Base-by-base conservation (phyloP, 2,329 filamentous ascomycete species). In the Phyllosticta paracitricarpa region DNA sequence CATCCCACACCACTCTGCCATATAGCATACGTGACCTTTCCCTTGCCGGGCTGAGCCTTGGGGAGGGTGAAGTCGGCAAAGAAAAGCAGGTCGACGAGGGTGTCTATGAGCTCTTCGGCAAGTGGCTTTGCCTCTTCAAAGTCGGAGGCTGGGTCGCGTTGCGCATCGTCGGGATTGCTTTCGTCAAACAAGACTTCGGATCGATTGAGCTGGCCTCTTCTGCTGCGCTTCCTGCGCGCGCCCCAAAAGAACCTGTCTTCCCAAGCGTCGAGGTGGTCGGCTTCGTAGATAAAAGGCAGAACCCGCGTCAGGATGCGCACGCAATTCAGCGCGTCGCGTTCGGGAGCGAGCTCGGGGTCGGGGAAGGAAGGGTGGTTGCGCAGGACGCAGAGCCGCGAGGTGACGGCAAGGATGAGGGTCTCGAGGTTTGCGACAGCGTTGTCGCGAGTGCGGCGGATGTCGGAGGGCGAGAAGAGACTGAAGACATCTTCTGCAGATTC, bases 1-100 rank as follows among this genome's bases (percentile, higher is more conserved):
- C 93, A 97, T 14, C 94, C 94, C 30, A 99, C 93, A 56, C 94
- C 94, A 70, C 90, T 97, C 77, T 97, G 91, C 94, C 94, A 99
- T 71, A 99, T 97, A 59, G 91, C 88, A 75, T 94, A 96, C 7
- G 88, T 89, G 61, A 97, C 89, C 72, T 94, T 95, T 64, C 83
- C 82, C 70, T 88, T 91, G 59, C 84, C 84, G 61, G 85, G 81
- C 14, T 85, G 81, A 52, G 89, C 83, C 62, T 81, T 84, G 9
- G 93, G 89, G 17, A 97, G 82, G 0, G 93, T 96, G 69, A 99
- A 88, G 61, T 91, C 89, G 8, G 89, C 87, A 72, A 90, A 96
- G 82, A 99, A 99, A 52, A 97, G 81, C 59, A 97, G 78, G 70
- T 97, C 92, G 63, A 94, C 77, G 58, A 97, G 79, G 0, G 91